Percentiles rank a stretch among this genome's conserved stretches.
phyloP scores from a whole-genome alignment of 2,329 filamentous ascomycete species.

The Ceratocystiopsis brevicomis region DNA sequence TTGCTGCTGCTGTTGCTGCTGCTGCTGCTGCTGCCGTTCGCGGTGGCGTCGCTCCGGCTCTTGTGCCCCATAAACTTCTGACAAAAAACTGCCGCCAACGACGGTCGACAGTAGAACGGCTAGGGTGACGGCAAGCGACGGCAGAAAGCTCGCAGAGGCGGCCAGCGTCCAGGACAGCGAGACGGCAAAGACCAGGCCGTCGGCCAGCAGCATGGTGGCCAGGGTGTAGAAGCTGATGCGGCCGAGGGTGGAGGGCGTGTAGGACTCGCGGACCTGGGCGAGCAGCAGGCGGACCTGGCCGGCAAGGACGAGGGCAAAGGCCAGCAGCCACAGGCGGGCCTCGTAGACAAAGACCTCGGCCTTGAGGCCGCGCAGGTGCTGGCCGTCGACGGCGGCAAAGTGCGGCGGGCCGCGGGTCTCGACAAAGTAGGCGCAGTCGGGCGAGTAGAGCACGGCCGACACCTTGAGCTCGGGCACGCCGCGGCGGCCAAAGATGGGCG shows the following conservation, averaged over 20 bases:
- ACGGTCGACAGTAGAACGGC: constrained; percentile 36
- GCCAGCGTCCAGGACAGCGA: constrained; percentile 37
- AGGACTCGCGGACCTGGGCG: constrained; percentile 45
- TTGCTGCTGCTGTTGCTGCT: neutral
- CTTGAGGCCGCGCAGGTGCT: constrained; percentile 41
- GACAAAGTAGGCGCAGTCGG: constrained; percentile 48
- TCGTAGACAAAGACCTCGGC: constrained; percentile 37
- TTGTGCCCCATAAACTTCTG: constrained; percentile 41
- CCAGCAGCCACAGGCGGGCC: constrained; percentile 39
- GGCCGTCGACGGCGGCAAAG: constrained; percentile 29
- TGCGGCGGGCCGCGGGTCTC: constrained; percentile 44
- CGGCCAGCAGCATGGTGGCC: constrained; percentile 41
- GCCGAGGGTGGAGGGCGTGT: constrained; percentile 47
- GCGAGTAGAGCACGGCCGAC: constrained; percentile 46
- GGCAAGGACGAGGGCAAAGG: constrained; percentile 36
- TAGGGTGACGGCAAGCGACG: constrained; percentile 35
- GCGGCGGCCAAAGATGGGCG: constrained; percentile 25
- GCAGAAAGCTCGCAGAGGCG: constrained; percentile 35
- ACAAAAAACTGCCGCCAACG: constrained; percentile 37
- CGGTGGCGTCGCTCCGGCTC: constrained; percentile 34
- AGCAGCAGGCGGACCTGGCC: constrained; percentile 44
- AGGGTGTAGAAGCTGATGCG: constrained; percentile 46
- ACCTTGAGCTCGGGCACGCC: constrained; percentile 37
- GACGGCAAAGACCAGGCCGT: constrained; percentile 39
- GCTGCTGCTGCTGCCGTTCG: constrained; percentile 8